Conservation (phyloP, 2,329 filamentous ascomycete species). For the Onygenales sp. region DNA sequence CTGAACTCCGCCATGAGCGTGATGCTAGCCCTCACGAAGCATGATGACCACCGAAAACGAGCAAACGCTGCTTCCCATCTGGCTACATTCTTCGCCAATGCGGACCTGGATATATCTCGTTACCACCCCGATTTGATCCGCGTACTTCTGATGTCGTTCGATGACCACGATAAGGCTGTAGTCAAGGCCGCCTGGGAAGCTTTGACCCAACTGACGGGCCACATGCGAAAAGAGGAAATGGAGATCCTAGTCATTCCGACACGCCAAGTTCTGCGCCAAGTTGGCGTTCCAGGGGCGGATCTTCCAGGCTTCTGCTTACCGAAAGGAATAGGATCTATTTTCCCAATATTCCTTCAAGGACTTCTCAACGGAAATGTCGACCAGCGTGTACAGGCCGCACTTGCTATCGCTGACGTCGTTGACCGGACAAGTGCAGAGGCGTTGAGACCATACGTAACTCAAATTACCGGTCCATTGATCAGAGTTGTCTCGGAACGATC, state of each 20-base stretch:
- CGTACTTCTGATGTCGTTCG: constrained; percentile 81
- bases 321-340: constrained; percentile 91
- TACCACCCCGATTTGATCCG: constrained; percentile 96
- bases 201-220: constrained; percentile 77
- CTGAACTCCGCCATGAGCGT: constrained; percentile 94
- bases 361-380: constrained; percentile 93
- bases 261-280: constrained; percentile 72
- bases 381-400: constrained; percentile 80
- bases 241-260: constrained; percentile 82
- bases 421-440: constrained; percentile 82
- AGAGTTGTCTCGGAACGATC: constrained; percentile 95
- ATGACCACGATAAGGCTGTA: constrained; percentile 72
- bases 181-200: constrained; percentile 86
- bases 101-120: constrained; percentile 80
- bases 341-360: constrained; percentile 95
- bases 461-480: constrained; percentile 94
- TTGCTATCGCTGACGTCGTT: constrained; percentile 91
- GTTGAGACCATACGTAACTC: constrained; percentile 88
- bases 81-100: constrained; percentile 71
- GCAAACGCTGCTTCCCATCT: constrained; percentile 70
- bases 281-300: constrained; percentile 76
- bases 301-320: constrained; percentile 81
- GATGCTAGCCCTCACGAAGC: constrained; percentile 76
- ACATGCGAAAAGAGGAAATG: constrained; percentile 95
- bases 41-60: constrained; percentile 82